Evolutionary conservation across 2,329 filamentous ascomycete genomes (phyloP).

Genomic region (Neoascochyta sp.): DNA sequence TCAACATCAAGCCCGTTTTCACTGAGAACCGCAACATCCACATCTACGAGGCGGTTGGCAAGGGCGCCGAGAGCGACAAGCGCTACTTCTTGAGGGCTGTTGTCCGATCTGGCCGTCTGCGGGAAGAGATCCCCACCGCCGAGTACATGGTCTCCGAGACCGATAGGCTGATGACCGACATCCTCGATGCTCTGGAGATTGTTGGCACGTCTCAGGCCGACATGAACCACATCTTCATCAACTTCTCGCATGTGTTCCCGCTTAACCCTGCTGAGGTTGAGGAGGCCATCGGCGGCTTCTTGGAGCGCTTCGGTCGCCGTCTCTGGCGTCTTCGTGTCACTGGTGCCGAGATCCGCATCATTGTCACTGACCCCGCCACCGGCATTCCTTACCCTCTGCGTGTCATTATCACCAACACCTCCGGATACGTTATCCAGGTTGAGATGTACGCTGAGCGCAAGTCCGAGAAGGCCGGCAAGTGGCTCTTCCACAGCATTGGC

Average conservation of each 20-base stretch:
- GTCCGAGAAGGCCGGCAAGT: conserved; percentile 89
- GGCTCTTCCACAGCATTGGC: conserved; percentile 97
- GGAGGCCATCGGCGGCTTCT: conserved; percentile 87
- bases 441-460: conserved; percentile 98
- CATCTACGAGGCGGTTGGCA: conserved; percentile 95
- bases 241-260: conserved; percentile 96
- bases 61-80: conserved; percentile 93
- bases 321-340: conserved; percentile 96
- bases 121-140: conserved; percentile 96
- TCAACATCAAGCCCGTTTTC: conserved; percentile 97
- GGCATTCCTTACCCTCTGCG: conserved; percentile 86
- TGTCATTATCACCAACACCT: conserved; percentile 97
- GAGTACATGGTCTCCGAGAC: conserved; percentile 98
- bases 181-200: conserved; percentile 94
- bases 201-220: conserved; percentile 99
- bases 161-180: conserved; percentile 94
- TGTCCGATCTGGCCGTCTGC: conserved; percentile 86
- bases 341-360: conserved; percentile 95
- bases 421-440: conserved; percentile 94
- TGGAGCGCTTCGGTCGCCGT: conserved; percentile 92
- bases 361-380: conserved; percentile 86
- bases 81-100: conserved; percentile 97
- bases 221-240: conserved; percentile 99
- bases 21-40: conserved; percentile 99
- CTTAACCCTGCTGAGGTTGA: conserved; percentile 86